Conservation (phyloP, 768 basidiomycete species). For the Lanmaoa pseudosensibilis region DNA sequence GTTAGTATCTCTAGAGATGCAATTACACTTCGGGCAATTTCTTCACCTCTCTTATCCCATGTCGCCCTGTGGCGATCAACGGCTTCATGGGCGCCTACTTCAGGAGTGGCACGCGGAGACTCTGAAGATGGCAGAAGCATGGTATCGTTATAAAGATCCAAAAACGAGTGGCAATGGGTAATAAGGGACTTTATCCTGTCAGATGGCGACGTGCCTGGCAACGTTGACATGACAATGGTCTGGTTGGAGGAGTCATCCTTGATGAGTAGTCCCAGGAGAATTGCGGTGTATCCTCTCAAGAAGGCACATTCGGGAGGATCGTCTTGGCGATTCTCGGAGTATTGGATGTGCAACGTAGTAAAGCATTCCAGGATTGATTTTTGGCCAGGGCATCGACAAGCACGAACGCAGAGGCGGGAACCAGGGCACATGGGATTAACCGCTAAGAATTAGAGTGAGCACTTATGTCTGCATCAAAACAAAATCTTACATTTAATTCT, state of each 20-base stretch:
- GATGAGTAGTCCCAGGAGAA: conserved; percentile 62
- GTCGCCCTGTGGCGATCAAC: conserved; percentile 8
- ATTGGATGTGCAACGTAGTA: conserved; percentile 46
- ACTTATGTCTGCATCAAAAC: neutral
- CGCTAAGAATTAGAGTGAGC: conserved; percentile 36
- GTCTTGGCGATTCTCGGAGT: conserved; percentile 22
- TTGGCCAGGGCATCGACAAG: conserved; percentile 52
- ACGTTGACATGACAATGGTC: conserved; percentile 30
- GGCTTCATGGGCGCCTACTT: conserved; percentile 1
- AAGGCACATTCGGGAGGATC: conserved; percentile 45
- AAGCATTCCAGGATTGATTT: conserved; percentile 53
- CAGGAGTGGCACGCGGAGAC: conserved; percentile 5
- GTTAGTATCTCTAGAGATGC: conserved; percentile 45
- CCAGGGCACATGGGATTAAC: conserved; percentile 53
- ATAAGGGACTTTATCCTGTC: conserved; percentile 36
- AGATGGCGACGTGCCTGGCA: conserved; percentile 34
- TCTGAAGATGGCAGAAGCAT: conserved; percentile 24
- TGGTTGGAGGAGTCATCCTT: conserved; percentile 35
- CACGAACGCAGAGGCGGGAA: conserved; percentile 46
- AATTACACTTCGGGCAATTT: conserved; percentile 51
- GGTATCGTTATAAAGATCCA: conserved; percentile 41
- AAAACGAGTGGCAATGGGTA: conserved; percentile 40
- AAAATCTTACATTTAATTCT: conserved; percentile 49
- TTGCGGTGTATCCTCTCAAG: conserved; percentile 71
- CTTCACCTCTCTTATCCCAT: conserved; percentile 39